A percentile compares a stretch with the other conserved stretches of the same genome.
Conservation (phyloP, 2,329 filamentous ascomycete species). For the Tolypocladium pustulatum region DNA sequence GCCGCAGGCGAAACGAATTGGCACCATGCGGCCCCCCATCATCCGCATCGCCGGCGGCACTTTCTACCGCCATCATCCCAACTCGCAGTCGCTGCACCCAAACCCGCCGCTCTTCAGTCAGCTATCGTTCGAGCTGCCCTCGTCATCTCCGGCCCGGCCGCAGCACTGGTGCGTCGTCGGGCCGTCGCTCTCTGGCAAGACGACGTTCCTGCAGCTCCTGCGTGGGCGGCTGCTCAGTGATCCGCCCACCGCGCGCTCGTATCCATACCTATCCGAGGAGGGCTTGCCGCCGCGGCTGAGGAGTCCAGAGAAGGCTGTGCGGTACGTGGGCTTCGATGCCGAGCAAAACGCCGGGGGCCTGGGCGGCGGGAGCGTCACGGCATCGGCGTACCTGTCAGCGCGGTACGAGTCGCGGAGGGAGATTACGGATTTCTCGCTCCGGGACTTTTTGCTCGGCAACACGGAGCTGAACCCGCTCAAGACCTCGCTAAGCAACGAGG, state of each 20-base stretch:
- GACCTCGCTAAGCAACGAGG: conserved; percentile 24
- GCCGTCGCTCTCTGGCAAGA: conserved; percentile 67
- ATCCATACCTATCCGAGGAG: conserved; percentile 62
- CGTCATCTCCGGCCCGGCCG: conserved; percentile 34
- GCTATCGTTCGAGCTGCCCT: conserved; percentile 60
- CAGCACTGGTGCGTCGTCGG: conserved; percentile 81
- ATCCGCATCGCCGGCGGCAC: conserved; percentile 68
- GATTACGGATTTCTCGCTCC: conserved; percentile 75
- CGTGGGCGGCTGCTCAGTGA: conserved; percentile 65
- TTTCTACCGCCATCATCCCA: conserved; percentile 71
- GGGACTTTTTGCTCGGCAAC: conserved; percentile 71
- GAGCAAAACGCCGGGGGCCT: conserved; percentile 47
- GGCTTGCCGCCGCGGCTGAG: conserved; percentile 45
- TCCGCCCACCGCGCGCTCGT: conserved; percentile 66
- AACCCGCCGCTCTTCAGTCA: conserved; percentile 67
- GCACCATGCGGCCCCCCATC: conserved; percentile 37
- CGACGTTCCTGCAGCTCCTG: conserved; percentile 70
- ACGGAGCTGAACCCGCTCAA: conserved; percentile 68
- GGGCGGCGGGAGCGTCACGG: conserved; percentile 38
- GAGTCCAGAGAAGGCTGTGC: conserved; percentile 58
- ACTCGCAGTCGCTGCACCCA: conserved; percentile 31
- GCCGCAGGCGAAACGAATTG: not conserved
- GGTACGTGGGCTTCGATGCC: conserved; percentile 83
- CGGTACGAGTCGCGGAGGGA: conserved; percentile 84
- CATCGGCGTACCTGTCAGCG: conserved; percentile 77